Base-by-base conservation (phyloP, 805 yeast genomes). In the Metschnikowia koreensis region DNA sequence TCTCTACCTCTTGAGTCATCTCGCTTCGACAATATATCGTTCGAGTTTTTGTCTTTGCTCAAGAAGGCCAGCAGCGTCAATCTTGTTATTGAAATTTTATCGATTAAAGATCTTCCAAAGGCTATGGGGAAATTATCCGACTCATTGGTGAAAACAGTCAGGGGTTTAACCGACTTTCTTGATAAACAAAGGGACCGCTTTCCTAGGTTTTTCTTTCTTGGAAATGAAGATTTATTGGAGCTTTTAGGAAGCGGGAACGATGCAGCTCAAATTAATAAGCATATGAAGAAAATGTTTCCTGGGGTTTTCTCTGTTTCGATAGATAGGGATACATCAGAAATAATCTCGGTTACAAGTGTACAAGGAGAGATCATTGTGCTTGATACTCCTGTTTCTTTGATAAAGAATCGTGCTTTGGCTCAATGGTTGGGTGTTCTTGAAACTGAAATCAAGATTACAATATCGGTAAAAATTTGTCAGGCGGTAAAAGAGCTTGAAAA, bases 171-270 rank as follows among this genome's bases (percentile, higher is more conserved):
- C 11, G 93, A 89, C 8, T 93, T 84, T 63, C 71, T 93, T 33
- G 97, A 92, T 59, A 80, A 79, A 38, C 96, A 92, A 63, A 72
- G 98, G 55, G 85, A 80, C 40, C 53, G 75, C 1, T 93, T 87
- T 60, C 92, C 97, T 0, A 75, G 97, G 44, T 85, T 91, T 50
- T 91, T 86, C 61, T 92, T 93, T 63, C 70, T 93, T 28, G 97
- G 97, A 6, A 93, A 93, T 64, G 97, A 91, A 53, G 97, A 93
- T 64, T 68, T 93, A 31, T 70, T 93, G 34, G 96, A 89, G 54
- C 79, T 93, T 38, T 79, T 93, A 36, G 97, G 97, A 2, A 79
- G 84, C 47, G 70, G 82, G 0, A 68, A 64, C 6, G 79, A 84
- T 56, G 59, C 81, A 1, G 40, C 43, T 1, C 57, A 64, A n/a